A percentile compares a stretch with the other conserved stretches of the same genome.
Evolutionary conservation across 805 yeast genomes (phyloP).

Genomic region (Saccharomyces paradoxus): DNA sequence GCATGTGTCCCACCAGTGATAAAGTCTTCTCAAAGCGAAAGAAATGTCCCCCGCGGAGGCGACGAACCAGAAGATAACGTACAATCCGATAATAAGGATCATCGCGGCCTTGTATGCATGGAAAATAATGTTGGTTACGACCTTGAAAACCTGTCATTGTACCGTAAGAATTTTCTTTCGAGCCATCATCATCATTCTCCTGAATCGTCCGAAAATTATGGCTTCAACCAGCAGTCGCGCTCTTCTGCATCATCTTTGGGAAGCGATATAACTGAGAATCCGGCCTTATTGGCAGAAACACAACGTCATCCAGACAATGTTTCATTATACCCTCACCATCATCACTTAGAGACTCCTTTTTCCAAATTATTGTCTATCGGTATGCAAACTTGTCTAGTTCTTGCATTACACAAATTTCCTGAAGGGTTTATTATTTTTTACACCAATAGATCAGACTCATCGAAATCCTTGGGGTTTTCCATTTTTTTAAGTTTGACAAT

Average conservation of each 20-base stretch:
- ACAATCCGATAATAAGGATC: constrained; percentile 1
- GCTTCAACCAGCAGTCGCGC: constrained; percentile 1
- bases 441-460: constrained; percentile 40
- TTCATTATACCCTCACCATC: constrained; percentile 55
- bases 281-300: constrained; percentile 10
- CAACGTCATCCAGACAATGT: constrained; percentile 19
- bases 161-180: constrained; percentile 25
- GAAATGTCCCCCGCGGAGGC: background rate
- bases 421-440: constrained; percentile 84
- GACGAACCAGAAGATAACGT: background rate
- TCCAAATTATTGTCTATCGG: constrained; percentile 81
- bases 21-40: background rate
- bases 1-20: constrained; percentile 8
- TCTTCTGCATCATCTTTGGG: background rate
- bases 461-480: constrained; percentile 54
- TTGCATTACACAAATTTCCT: constrained; percentile 84
- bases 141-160: constrained; percentile 27
- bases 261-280: background rate
- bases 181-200: constrained; percentile 7
- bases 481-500: constrained; percentile 79
- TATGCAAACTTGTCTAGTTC: constrained; percentile 79
- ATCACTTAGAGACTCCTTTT: constrained; percentile 67
- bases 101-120: constrained; percentile 19
- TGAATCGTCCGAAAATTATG: constrained; percentile 2
- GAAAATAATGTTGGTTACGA: constrained; percentile 32